Evolutionary conservation across 2,329 filamentous ascomycete species (phyloP), one percentile per base, ranked within the genome.

Genomic region (Colletotrichum australisinense): DNA sequence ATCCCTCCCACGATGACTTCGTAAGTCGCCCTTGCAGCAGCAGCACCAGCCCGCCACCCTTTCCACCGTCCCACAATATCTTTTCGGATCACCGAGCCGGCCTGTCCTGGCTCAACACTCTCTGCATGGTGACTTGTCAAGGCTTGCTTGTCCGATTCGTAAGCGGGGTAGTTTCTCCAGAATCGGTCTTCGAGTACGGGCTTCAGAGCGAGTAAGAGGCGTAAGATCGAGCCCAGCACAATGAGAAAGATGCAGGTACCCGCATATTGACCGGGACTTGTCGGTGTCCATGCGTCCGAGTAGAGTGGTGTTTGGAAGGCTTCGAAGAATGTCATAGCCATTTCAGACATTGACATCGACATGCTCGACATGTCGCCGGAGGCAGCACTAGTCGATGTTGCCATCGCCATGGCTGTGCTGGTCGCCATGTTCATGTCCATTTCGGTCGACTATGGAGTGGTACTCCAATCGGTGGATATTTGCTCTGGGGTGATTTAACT

Each of bases 211-310:
- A 96, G 85, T 12, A 98, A 86, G n/a, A 87, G 84, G 63, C 95
- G 93, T 79, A 93, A 91, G 67, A 93, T 79, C 73, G 92, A 86
- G 73, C 92, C 92, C 65, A 98, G 91, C 46, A 93, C 77, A 80
- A 98, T 92, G 71, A 98, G 89, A 84, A 98, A 98, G 81, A 98
- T 93, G 86, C 96, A 97, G 30, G 95, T 97, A 68, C 91, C 96
- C 1, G 94, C 95, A 83, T 98, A 98, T 71, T 88, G 85, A 77
- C 93, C 94, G 4, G 88, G 85, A 49, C 85, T 91, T 26, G 80
- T 83, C 5, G 96, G 96, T 3, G 93, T 93, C 95, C 95, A 98
- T 65, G 86, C 81, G 22, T 83, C 81, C 12, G 94, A 92, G 84
- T 85, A 91, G 74, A 91, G 86, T 0, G 89, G 81, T 2, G 88